Conservation (phyloP, 2,329 filamentous ascomycete genomes). For the Penicillium sp. region DNA sequence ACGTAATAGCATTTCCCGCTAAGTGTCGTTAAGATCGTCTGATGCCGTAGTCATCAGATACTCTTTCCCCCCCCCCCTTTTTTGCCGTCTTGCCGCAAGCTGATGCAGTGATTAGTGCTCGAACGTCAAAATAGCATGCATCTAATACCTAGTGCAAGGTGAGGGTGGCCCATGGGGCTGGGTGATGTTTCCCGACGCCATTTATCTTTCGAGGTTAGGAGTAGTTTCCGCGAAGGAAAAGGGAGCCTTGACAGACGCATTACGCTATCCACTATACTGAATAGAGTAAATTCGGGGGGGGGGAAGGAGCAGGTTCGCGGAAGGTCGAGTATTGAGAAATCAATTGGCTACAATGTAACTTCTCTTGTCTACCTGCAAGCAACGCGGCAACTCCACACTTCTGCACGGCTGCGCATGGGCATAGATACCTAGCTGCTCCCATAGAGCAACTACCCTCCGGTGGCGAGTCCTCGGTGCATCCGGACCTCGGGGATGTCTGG, state of each 20-base stretch:
- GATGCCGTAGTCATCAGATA: background rate
- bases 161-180: background rate
- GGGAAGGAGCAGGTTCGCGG: background rate
- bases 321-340: too few species aligned
- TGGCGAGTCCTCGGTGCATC: background rate
- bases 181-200: background rate
- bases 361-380: conserved; percentile 6
- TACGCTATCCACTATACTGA: background rate
- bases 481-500: background rate
- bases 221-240: background rate
- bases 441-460: background rate
- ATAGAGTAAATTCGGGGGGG: background rate
- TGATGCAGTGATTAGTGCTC: background rate
- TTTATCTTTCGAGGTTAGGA: background rate
- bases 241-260: background rate
- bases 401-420: conserved; percentile 13
- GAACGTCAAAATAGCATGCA: background rate
- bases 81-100: background rate
- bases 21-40: background rate
- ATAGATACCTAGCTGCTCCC: background rate
- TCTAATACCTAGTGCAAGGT: background rate
- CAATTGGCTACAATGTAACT: too few species aligned
- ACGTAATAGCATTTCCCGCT: background rate
- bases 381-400: conserved; percentile 25
- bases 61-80: background rate